Evolutionary conservation across 2,329 filamentous ascomycete genomes (phyloP).

Genomic region (Fusarium sacchari): DNA sequence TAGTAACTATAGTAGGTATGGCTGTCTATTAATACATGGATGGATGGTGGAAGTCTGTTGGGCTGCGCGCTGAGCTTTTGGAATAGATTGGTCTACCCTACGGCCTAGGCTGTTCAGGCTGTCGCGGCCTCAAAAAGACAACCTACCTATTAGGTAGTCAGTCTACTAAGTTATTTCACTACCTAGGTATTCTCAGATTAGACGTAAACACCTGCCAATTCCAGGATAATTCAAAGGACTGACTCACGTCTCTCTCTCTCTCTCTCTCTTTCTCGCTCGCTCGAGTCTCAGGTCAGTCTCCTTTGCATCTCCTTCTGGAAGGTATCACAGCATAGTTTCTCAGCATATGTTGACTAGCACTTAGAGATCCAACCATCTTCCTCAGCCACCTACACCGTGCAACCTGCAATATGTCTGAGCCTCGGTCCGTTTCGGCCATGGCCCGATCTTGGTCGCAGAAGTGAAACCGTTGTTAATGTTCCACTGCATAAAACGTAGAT

Average conservation of each 20-base stretch:
- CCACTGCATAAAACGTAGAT: constrained; percentile 13
- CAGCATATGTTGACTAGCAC: neutral
- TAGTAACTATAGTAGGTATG: neutral
- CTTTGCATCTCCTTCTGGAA: constrained; percentile 29
- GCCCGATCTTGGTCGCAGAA: constrained; percentile 23
- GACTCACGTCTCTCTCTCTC: neutral
- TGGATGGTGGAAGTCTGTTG: neutral
- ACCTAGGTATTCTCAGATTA: neutral
- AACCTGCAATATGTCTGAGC: constrained; percentile 6
- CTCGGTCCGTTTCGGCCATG: constrained; percentile 34
- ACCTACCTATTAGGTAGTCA: neutral
- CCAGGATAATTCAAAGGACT: neutral
- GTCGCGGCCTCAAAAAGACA: neutral
- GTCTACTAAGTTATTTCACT: neutral
- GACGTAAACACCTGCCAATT: neutral
- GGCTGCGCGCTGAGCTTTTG: constrained; percentile 24
- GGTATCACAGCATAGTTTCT: constrained; percentile 9
- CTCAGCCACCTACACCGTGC: constrained; percentile 6
- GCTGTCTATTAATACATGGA: neutral
- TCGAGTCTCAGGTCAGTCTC: constrained; percentile 1
- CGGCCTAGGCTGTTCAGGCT: neutral
- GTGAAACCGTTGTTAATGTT: constrained; percentile 20
- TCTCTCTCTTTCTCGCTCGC: neutral
- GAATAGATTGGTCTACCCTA: neutral
- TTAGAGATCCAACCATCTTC: constrained; percentile 3